Evolutionary conservation across 352 stramenopile species (phyloP), one percentile per base, ranked within the genome.

Genomic region (Phytophthora fragariae): DNA sequence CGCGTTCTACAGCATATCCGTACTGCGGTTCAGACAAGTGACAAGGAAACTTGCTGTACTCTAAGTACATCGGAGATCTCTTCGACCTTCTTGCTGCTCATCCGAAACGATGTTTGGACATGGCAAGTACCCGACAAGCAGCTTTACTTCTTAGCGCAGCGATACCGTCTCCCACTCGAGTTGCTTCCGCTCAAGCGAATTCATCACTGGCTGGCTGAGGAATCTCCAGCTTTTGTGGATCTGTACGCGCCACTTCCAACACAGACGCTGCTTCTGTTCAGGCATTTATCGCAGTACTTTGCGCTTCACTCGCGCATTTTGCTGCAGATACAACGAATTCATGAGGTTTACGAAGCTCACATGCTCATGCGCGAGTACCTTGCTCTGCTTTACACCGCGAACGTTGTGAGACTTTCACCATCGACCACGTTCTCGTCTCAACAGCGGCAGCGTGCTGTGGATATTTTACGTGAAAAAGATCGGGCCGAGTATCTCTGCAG

Each of bases 281-380:
- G 55, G 0, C 39, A 57, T 3, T 54, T 90, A 8, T 88, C 83
- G 9, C 35, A 53, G 3, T 86, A 74, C 12, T 85, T 75, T 33
- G 21, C 68, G n/a, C 55, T 68, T 2, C 46, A 88, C 35, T 62
- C 77, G 8, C 77, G 62, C 1, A 60, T 86, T n/a, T 8, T 62
- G 2, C 11, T 50, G 24, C 77, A 91, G 44, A 46, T 65, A 7
- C 57, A 75, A 33, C 65, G 59, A 8, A 52, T 88, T 5, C 72
- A 53, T 49, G 46, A 68, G 2, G 19, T 62, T 29, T 84, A 79
- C n/a, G 81, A 91, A 64, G 70, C 76, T 9, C 37, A 53, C 31
- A 67, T 77, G 62, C 57, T 73, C 14, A 60, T 80, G 19, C 79
- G 83, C 0, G 66, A 80, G 1, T 91, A 89, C 17, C 68, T 91